These are phyloP conservation scores for Melampsora americana DNA, from an alignment of 1,284 basidiomycete species.

Conservation along the genomic window DNA sequence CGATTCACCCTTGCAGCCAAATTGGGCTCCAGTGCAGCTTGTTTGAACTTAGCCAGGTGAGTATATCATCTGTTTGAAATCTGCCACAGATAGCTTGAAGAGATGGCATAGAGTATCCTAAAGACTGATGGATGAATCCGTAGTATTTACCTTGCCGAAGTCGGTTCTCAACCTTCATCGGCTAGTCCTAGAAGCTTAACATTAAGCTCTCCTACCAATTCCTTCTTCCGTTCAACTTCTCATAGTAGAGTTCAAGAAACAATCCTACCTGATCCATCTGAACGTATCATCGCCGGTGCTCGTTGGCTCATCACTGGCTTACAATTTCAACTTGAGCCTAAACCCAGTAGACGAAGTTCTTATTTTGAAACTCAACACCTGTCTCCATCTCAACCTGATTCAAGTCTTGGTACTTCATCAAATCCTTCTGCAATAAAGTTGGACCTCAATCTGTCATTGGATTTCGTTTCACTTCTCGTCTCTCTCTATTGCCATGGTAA, in stretches of 20 bases:
- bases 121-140: background rate
- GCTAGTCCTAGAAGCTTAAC: background rate
- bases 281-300: background rate
- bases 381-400: background rate
- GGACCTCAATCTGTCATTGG: background rate
- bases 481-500: constrained; percentile 7
- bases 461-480: background rate
- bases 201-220: background rate
- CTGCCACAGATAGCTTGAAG: background rate
- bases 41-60: constrained; percentile 1
- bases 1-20: background rate
- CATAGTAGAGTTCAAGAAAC: background rate
- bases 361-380: background rate
- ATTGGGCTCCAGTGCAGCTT: constrained; percentile 6
- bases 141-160: constrained; percentile 2
- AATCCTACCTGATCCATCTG: background rate
- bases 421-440: background rate
- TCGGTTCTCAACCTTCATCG: background rate
- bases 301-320: constrained; percentile 4
- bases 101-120: too few species aligned
- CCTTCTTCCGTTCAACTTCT: background rate
- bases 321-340: background rate
- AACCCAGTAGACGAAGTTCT: background rate
- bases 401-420: background rate
- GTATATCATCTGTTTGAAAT: background rate